Evolutionary conservation across 305 asterid species (phyloP), one percentile per base, ranked within the genome.

Genomic region (Solanum chacoense): DNA sequence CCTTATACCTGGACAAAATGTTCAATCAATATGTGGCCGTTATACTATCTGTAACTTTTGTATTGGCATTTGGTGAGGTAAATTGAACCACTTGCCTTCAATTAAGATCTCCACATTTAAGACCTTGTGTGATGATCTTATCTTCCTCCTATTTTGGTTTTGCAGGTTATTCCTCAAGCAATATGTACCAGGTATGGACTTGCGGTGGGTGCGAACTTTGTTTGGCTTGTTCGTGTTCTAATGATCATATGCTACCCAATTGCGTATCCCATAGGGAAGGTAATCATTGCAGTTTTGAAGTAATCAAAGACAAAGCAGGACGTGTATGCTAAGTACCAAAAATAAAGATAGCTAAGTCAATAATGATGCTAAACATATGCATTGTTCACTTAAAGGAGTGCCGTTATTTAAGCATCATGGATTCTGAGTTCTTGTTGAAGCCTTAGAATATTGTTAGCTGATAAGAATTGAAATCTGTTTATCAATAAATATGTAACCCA

Each of bases 1-100:
- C 98, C 4, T 85, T 97, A 88, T 97, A 97, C 91, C 93, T 97
- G 88, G 99, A 97, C 90, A 97, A 92, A 91, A 77, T 97, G 87
- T 97, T 97, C 94, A 97, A 97, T 90, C 99, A 94, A 87, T 96
- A 94, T 91, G 93, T 97, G 87, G 99, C 99, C 75, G 95, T 97
- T 88, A 92, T 97, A 92, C 91, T 97, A 35, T 95, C 99, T 11
- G 99, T 97, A 85, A 97, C 99, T 73, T 97, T 97, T 93, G 99
- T 97, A 90, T 93, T 97, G 86, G 86, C 91, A 45, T 96, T 96
- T 59, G 99, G 99, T 65, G 99, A 96, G 96, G 98, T 96, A 92
- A 87, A 28, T 32, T 87, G 77, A 40, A 87, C 32, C 24, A 59
- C 22, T 45, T 40, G 69, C 22, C 85, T 50, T 31, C 16, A 87